Evolutionary conservation across 306 rosid genomes (phyloP), one percentile per base, ranked within the genome.

Genomic region (Astragalus glycyphyllos): DNA sequence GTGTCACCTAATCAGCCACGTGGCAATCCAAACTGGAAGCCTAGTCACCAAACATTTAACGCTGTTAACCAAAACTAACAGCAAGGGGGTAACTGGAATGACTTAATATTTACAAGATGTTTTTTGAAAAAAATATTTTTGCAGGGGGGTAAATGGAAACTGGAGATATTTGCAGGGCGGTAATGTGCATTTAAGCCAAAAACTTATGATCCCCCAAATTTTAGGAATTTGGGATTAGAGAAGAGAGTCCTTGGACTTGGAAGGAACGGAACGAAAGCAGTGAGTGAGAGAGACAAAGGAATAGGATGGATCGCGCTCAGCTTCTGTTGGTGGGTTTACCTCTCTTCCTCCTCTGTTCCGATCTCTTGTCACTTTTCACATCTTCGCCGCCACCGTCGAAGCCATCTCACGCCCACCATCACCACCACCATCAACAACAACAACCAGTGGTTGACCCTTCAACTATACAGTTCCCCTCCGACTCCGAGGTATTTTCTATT

Each of bases 291-390:
- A 4, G 40, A 7, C 7, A n/a, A 64, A 35, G 58, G 26, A 79
- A n/a, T 53, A 35, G 58, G 26, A 79, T 90, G 98, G 88, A 92
- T 82, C 87, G 91, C 12, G 72, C 86, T 6, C 87, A 79, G 79
- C 58, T 84, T 65, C 54, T 90, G 41, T 69, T 92, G 20, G 2
- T 87, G 4, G 96, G 89, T 57, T 34, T 92, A 8, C 90, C 93
- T 0, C 83, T 92, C 60, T 73, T 88, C 69, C 89, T 90, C 59
- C 71, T 90, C 73, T 85, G 77, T 71, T 64, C 87, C 10, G 93
- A 90, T 66, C 69, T 90, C 55, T 4, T 85, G 0, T 68, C 70
- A 58, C 87, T 88, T 11, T 85, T 90, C 83, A 69, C 74, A 23
- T 35, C 80, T 35, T 50, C 83, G 4, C 38, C 84, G 3, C 85